These are phyloP conservation scores for Fusarium chaquense DNA, from an alignment of 2,329 filamentous ascomycete genomes.

Conservation along the genomic window DNA sequence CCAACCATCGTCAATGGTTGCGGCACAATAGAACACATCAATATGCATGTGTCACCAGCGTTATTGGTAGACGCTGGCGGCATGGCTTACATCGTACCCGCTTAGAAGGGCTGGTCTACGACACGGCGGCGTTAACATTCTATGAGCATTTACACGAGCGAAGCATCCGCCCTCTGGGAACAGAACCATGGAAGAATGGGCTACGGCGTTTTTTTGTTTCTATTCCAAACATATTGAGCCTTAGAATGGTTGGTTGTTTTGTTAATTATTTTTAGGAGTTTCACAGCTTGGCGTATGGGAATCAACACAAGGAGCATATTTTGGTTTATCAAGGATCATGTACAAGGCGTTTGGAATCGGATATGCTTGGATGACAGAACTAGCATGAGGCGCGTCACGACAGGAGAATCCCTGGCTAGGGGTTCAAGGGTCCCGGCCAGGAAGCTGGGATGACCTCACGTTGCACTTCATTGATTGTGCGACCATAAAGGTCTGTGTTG, in stretches of 20 bases:
- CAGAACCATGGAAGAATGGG: conserved; percentile 10
- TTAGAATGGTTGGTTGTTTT: conserved; percentile 1
- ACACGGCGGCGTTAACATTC: conserved; percentile 39
- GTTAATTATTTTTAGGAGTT: neutral
- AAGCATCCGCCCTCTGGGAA: conserved; percentile 36
- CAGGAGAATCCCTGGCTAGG: conserved; percentile 1
- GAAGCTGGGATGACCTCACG: conserved; percentile 2
- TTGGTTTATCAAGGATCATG: conserved; percentile 6
- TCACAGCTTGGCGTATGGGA: conserved; percentile 27
- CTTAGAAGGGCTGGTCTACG: conserved; percentile 9
- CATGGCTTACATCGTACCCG: conserved; percentile 12
- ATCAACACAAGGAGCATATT: conserved; percentile 19
- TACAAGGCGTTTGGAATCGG: conserved; percentile 16
- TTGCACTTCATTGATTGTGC: conserved; percentile 15
- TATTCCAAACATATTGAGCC: neutral
- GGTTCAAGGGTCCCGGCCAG: conserved; percentile 7
- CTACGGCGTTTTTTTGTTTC: conserved; percentile 24
- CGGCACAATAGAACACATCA: conserved; percentile 8
- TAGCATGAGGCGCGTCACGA: conserved; percentile 27
- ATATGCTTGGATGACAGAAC: conserved; percentile 40
- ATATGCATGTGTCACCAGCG: neutral
- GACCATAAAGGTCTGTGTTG: conserved; percentile 8
- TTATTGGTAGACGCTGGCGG: conserved; percentile 22
- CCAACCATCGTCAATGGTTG: conserved; percentile 11
- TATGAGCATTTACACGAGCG: conserved; percentile 40